Evolutionary conservation across 1,284 basidiomycete genomes (phyloP), one percentile per base, ranked within the genome.

Genomic region (Hemileccinum hortonii): DNA sequence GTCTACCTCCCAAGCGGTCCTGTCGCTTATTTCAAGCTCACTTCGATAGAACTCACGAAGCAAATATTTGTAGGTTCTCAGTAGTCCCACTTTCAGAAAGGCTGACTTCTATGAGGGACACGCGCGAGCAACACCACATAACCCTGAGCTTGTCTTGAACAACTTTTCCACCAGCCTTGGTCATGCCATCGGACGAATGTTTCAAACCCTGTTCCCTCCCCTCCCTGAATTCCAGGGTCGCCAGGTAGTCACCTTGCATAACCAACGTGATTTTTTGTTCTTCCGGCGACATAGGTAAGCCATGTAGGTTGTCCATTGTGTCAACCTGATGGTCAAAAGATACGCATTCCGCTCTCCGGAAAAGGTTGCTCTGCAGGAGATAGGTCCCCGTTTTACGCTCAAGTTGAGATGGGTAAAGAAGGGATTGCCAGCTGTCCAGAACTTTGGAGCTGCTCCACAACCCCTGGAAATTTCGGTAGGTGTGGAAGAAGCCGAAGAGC

Each of bases 251-350:
- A 98, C 96, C 2, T 78, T 98, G 26, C 97, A 99, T 71, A 98
- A 98, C 65, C 95, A 98, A 70, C 84, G 97, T 50, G 97, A 99
- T 74, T 99, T 98, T 71, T 75, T 99, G 53, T 99, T 99, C 76
- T 98, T 99, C 79, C 78, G 97, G 54, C 78, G 97, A 58, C 95
- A 98, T 75, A 80, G 92, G 88, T 92, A 47, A 44, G 61, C n/a
- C 12, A 19, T n/a, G 12, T 21, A 35, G 16, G 42, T n/a, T 32
- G 6, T 43, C 9, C 38, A 26, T 30, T 39, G 19, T 14, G 10
- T 21, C 29, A 19, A 46, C 7, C 46, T 57, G 14, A 67, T 36
- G 21, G 18, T 46, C 35, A 7, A 46, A 26, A 93, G 94, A 61
- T 98, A 98, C 69, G 92, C 93, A 39, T 98, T 98, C 71, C 84